phyloP scores from a whole-genome alignment of 2,329 filamentous ascomycete species.

The Hypocreales sp. region DNA sequence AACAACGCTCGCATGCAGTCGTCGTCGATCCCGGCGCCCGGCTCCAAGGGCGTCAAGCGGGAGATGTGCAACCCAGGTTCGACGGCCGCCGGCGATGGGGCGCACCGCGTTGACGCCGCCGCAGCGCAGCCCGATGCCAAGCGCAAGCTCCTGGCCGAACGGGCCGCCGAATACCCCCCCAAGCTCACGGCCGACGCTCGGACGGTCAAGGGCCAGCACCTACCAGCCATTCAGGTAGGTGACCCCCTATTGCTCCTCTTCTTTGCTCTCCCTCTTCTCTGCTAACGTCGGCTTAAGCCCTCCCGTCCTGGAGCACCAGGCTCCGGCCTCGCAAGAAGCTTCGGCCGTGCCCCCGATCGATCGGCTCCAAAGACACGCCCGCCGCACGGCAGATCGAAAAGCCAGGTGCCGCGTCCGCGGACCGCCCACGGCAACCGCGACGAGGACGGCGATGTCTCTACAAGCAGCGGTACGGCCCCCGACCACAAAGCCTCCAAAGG shows the following conservation, averaged over 20 bases:
- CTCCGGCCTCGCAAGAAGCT: conserved; percentile 40
- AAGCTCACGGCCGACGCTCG: too few relatives aligned
- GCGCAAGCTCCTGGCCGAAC: conserved; percentile 41
- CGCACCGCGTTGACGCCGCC: too few relatives aligned
- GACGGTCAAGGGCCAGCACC: conserved; percentile 29
- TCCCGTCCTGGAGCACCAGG: conserved; percentile 17
- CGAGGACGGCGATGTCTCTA: conserved; percentile 18
- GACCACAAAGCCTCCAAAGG: too few relatives aligned
- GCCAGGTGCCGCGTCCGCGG: conserved; percentile 19
- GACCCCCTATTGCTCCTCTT: too few relatives aligned
- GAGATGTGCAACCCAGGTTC: conserved; percentile 28
- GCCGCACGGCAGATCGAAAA: conserved; percentile 28
- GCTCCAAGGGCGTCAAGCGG: conserved; percentile 32
- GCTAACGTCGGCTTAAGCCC: conserved; percentile 24
- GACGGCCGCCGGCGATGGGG: too few relatives aligned
- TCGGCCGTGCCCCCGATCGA: conserved; percentile 37
- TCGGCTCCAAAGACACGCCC: conserved; percentile 29
- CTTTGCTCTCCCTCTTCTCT: conserved; percentile 8
- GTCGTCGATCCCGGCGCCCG: conserved; percentile 22
- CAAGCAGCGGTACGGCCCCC: conserved; percentile 17
- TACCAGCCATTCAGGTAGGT: too few relatives aligned
- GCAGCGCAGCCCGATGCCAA: conserved; percentile 41
- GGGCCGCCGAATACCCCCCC: conserved; percentile 33
- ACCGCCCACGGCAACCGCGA: conserved; percentile 25
- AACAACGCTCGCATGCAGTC: conserved; percentile 38